Base-by-base conservation (phyloP, 2,329 filamentous ascomycete species). In the Verticillium nubilum region DNA sequence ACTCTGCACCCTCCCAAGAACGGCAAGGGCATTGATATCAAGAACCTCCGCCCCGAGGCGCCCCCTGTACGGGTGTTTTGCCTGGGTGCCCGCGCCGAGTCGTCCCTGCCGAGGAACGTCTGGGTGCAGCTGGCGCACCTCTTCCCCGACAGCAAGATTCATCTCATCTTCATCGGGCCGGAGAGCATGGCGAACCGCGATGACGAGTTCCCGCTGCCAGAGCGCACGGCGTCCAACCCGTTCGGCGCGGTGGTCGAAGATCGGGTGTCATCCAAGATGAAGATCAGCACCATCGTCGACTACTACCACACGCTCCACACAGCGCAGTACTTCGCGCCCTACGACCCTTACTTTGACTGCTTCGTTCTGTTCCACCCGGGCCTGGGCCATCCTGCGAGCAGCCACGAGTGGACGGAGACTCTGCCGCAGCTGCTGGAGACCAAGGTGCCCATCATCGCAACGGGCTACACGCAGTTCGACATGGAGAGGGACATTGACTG, bases 331-430 rank as follows among this genome's bases (percentile, higher is more conserved):
- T 99, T 98, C 77, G 86, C 90, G 60, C 95, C 96, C 0, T 97
- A 96, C 71, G 95, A 99, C 71, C 95, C 95, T 1, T 99, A 99
- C 78, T 97, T 99, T 73, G 95, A 99, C 79, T 95, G 91, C 74
- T 97, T 99, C 71, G 87, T 99, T 69, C 84, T 97, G 57, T 99
- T 98, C 81, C 96, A 99, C 70, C 96, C 96, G 0, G 96, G 96
- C 9, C 83, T 99, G 19, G 96, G 95, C 13, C 95, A 99, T 73
- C 93, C 96, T 0, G 92, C 93, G 15, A 94, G 89, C 69, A 91
- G 90, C 57, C 91, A 96, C 68, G 95, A 99, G 74, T 99, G 96
- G 95, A 85, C 89, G 61, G 88, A 94, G 67, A 98, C 95, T 0
- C 76, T 99, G 7, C 95, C 95, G 2, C 82, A 92, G 68, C 83